Conservation (phyloP, 345 rosid species). For the Crucihimalaya himalaica region DNA sequence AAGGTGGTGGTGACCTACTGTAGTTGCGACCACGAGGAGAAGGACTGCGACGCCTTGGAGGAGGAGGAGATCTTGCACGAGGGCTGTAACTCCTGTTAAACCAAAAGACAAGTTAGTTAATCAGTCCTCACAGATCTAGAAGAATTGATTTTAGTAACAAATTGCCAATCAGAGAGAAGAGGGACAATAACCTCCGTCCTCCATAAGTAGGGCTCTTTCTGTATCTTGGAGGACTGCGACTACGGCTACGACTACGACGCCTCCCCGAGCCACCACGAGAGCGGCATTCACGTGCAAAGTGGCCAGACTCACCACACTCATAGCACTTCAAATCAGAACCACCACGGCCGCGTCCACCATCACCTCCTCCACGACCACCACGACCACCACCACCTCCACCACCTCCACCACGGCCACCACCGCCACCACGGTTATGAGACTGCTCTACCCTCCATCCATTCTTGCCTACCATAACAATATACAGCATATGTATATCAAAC, state of each 20-base stretch:
- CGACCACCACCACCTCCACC: constrained; percentile 61
- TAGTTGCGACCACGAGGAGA: constrained; percentile 86
- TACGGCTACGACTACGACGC: constrained; percentile 60
- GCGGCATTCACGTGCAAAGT: constrained; percentile 90
- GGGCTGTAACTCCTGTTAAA: constrained; percentile 83
- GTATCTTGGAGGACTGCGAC: constrained; percentile 80
- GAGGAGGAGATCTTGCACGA: constrained; percentile 66
- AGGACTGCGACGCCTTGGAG: constrained; percentile 77
- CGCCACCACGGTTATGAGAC: constrained; percentile 79
- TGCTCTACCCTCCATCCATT: constrained; percentile 92
- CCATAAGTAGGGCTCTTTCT: constrained; percentile 86
- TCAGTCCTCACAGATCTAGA: not conserved
- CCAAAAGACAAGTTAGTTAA: constrained; percentile 15
- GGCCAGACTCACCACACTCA: constrained; percentile 95
- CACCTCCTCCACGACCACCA: constrained; percentile 45
- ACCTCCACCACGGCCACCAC: constrained; percentile 53
- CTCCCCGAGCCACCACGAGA: constrained; percentile 71
- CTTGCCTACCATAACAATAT: constrained; percentile 56
- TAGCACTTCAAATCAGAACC: constrained; percentile 91
- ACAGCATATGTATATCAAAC: not conserved
- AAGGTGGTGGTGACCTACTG: constrained; percentile 89
- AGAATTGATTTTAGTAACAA: not conserved
- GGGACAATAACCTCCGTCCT: constrained; percentile 56
- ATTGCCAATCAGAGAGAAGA: not conserved
- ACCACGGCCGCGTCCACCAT: constrained; percentile 74